These are phyloP conservation scores for Fusarium sp. DNA, from an alignment of 2,329 filamentous ascomycete species.

Conservation along the genomic window DNA sequence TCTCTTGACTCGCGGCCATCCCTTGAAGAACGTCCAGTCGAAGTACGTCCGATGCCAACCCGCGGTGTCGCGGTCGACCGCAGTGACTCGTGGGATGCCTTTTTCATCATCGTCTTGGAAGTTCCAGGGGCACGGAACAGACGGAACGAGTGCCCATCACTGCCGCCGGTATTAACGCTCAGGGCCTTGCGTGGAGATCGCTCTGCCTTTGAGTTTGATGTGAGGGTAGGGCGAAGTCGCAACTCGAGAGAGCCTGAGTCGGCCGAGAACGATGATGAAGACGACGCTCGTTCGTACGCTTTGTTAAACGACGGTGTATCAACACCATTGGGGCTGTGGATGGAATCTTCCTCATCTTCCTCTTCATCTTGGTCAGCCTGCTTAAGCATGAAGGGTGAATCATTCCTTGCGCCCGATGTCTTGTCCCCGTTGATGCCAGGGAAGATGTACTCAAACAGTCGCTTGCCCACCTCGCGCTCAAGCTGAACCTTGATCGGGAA, in stretches of 20 bases:
- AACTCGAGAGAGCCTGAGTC: slow-evolving; percentile 82
- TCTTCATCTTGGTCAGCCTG: slow-evolving; percentile 53
- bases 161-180: slow-evolving; percentile 60
- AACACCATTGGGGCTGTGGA: slow-evolving; percentile 53
- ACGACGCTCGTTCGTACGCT: slow-evolving; percentile 60
- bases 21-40: slow-evolving; percentile 59
- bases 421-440: slow-evolving; percentile 78
- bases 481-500: slow-evolving; percentile 95
- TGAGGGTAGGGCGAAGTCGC: slow-evolving; percentile 85
- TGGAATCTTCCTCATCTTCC: slow-evolving; percentile 62
- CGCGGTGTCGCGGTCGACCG: slow-evolving; percentile 57
- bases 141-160: slow-evolving; percentile 63
- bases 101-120: slow-evolving; percentile 61
- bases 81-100: slow-evolving; percentile 69
- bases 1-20: slow-evolving; percentile 52
- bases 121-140: slow-evolving; percentile 61
- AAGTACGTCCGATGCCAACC: slow-evolving; percentile 57
- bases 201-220: slow-evolving; percentile 60
- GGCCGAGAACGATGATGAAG: slow-evolving; percentile 63
- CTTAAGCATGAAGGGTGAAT: slow-evolving; percentile 70
- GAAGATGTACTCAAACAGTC: slow-evolving; percentile 97
- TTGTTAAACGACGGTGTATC: slow-evolving; percentile 56
- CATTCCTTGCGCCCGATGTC: slow-evolving; percentile 61
- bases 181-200: slow-evolving; percentile 59
- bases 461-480: slow-evolving; percentile 91